Evolutionary conservation across 805 yeast species (phyloP), one percentile per base, ranked within the genome.

Genomic region (Hanseniaspora lachancei): DNA sequence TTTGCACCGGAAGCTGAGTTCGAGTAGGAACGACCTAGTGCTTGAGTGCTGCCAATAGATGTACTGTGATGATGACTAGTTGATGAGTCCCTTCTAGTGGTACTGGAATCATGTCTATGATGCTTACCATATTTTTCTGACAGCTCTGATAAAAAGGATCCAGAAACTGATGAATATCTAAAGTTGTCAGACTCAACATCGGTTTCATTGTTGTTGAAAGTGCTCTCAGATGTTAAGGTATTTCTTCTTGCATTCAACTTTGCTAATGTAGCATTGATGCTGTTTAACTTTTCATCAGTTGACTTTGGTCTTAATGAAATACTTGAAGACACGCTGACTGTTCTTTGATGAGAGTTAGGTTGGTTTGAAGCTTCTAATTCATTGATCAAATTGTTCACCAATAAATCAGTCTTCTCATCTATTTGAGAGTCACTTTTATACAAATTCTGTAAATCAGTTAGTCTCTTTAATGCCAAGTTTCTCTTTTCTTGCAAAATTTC

Each of bases 391-490:
- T 42, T 35, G 21, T 51, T 47, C 2, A 56, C 55, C 44, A 56
- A 46, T 7, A 20, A 9, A 24, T 27, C 35, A n/a, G 49, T 55
- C 35, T 49, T 44, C 7, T 34, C 24, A 29, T 51, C 58, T 32
- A 51, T 80, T 52, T 81, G 77, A 57, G 82, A 79, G 62, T 83
- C 77, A 61, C 80, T 85, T 57, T 80, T 76, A 62, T 84, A 83
- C 57, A 78, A 76, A 27, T 72, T 70, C 64, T 87, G 93, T 54
- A 89, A 74, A 59, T 83, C 84, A 38, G 77, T 72, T 56, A 89
- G 73, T 60, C 95, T 74, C 57, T 82, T 84, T 74, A 86, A 72
- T 0, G 91, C 91, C 65, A 79, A 73, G 51, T 73, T 64, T 62
- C 81, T 84, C 62, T 82, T 83, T 58, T 77, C 77, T 47, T 75